Conservation (phyloP, 495 filamentous ascomycete genomes). For the Penicillium chermesinum region DNA sequence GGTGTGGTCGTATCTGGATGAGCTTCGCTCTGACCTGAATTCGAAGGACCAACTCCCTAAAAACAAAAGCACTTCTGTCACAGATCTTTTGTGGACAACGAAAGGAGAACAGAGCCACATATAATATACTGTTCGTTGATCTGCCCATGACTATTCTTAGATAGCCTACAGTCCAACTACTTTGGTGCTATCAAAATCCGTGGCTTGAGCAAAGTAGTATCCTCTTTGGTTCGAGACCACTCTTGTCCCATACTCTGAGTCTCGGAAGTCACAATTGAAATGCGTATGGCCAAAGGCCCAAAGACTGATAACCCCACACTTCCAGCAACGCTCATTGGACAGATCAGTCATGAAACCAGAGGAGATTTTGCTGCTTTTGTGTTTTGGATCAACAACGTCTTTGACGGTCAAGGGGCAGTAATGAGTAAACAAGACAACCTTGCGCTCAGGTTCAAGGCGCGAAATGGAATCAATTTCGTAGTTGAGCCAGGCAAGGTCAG, state of each 20-base stretch:
- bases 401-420: conserved; percentile 41
- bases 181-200: conserved; percentile 23
- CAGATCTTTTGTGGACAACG: no score
- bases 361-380: conserved; percentile 34
- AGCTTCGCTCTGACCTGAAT: no score
- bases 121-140: no score
- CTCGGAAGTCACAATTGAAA: conserved; percentile 44
- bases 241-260: conserved; percentile 20
- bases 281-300: conserved; percentile 59
- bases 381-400: conserved; percentile 35
- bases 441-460: conserved; percentile 26
- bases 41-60: no score
- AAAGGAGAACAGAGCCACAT: no score
- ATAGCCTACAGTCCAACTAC: conserved; percentile 9
- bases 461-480: conserved; percentile 33
- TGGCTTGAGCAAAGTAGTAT: conserved; percentile 32
- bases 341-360: conserved; percentile 47
- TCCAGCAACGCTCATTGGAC: conserved; percentile 40
- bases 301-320: conserved; percentile 34
- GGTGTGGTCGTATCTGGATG: conserved; percentile 19
- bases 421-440: conserved; percentile 50
- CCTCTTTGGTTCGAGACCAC: conserved; percentile 36
- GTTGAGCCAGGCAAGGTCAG: conserved; percentile 50
- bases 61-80: no score
- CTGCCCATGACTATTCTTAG: no score